A percentile compares a stretch with the other conserved stretches of the same genome.
These are phyloP conservation scores for Diaporthe humulicola DNA, from an alignment of 2,329 filamentous ascomycete species.

Conservation along the genomic window DNA sequence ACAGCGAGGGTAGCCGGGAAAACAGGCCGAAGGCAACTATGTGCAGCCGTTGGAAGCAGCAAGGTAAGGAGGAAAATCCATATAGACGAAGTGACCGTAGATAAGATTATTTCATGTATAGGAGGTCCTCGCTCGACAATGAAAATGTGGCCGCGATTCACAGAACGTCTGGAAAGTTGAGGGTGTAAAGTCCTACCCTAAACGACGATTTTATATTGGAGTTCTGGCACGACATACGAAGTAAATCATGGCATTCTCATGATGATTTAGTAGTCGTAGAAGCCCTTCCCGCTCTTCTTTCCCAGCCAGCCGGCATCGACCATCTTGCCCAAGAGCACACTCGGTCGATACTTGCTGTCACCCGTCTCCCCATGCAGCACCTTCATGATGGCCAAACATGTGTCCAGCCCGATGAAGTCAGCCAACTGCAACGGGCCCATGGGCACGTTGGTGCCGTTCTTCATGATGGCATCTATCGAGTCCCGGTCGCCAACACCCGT, in stretches of 20 bases:
- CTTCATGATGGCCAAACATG: conserved; percentile 96
- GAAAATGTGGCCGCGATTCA: too few relatives aligned
- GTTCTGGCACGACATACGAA: neutral
- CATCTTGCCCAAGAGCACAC: conserved; percentile 91
- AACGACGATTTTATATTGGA: neutral
- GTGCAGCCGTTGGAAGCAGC: neutral
- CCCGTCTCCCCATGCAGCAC: conserved; percentile 92
- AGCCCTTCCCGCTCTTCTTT: conserved; percentile 97
- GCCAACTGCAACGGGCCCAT: conserved; percentile 96
- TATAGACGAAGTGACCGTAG: neutral
- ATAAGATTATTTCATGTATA: too few relatives aligned
- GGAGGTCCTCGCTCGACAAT: neutral
- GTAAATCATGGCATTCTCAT: neutral
- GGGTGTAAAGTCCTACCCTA: neutral
- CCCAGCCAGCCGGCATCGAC: conserved; percentile 98
- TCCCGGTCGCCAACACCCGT: conserved; percentile 90
- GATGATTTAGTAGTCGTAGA: conserved; percentile 82
- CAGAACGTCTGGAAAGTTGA: too few relatives aligned
- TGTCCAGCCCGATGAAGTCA: conserved; percentile 97
- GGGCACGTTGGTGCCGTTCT: conserved; percentile 97
- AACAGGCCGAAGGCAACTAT: neutral
- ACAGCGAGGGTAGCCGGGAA: too few relatives aligned
- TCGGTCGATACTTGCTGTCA: conserved; percentile 94
- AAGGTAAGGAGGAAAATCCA: too few relatives aligned
- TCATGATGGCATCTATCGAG: conserved; percentile 98